Conservation (phyloP, 2,329 filamentous ascomycete genomes). For the Aspergillus sp. region DNA sequence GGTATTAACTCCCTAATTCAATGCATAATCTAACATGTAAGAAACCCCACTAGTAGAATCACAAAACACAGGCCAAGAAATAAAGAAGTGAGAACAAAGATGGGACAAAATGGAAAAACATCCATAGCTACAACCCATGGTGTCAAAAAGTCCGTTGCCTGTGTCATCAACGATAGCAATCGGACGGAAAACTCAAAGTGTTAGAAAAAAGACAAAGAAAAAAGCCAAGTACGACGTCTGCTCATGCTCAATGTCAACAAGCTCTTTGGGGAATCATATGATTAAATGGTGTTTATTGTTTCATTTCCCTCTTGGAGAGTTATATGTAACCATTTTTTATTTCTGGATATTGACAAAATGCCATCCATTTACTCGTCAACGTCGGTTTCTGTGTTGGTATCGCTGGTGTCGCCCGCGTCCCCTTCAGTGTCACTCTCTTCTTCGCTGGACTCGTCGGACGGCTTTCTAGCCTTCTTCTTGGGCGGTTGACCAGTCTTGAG, state of each 20-base stretch:
- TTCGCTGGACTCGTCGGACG: conserved; percentile 59
- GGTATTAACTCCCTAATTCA: conserved; percentile 17
- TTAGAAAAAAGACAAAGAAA: not conserved
- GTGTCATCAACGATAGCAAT: not conserved
- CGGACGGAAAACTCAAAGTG: not conserved
- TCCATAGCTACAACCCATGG: not conserved
- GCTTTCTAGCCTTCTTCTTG: conserved; percentile 58
- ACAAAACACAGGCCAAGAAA: not conserved
- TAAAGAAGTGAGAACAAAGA: not conserved
- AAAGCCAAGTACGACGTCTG: not conserved
- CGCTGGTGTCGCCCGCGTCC: conserved; percentile 54
- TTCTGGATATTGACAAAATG: not conserved
- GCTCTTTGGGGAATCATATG: not conserved
- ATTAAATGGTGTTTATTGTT: not conserved
- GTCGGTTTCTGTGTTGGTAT: conserved; percentile 70
- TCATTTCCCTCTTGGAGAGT: not conserved
- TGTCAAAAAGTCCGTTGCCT: no score
- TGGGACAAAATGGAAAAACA: not conserved
- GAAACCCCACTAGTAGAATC: conserved; percentile 1
- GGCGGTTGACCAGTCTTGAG: conserved; percentile 67
- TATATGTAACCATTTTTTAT: not conserved
- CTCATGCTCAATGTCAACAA: not conserved
- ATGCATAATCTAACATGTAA: conserved; percentile 14
- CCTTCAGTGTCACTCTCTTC: conserved; percentile 64
- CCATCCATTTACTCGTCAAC: conserved; percentile 59